phyloP scores from a whole-genome alignment of 352 stramenopile species.

The Phytophthora megakarya region DNA sequence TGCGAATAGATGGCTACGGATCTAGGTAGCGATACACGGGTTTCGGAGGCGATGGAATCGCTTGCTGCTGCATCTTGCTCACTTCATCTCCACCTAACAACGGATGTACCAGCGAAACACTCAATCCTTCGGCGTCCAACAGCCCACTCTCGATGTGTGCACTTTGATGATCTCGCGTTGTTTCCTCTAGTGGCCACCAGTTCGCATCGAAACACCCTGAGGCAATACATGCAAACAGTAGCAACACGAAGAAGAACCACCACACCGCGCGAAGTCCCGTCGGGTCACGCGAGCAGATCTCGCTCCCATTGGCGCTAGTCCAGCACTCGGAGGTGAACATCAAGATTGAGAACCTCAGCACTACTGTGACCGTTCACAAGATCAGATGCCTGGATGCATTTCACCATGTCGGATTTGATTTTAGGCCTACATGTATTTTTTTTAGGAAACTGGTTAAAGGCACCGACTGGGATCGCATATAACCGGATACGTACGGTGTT shows the following conservation, averaged over 20 bases:
- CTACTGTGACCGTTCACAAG: no score
- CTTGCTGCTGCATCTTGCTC: conserved; percentile 13
- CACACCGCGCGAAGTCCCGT: conserved; percentile 51
- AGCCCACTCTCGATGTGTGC: conserved; percentile 15
- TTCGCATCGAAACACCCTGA: conserved; percentile 43
- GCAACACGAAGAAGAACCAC: conserved; percentile 74
- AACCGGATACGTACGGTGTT: no score
- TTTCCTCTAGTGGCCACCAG: conserved; percentile 27
- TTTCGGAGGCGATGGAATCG: conserved; percentile 24
- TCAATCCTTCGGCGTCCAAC: conserved; percentile 9
- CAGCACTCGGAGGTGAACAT: conserved; percentile 63
- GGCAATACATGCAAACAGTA: conserved; percentile 44
- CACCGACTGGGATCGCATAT: no score
- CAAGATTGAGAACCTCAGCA: no score
- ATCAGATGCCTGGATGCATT: no score
- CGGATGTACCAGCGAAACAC: conserved; percentile 26
- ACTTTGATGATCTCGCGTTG: conserved; percentile 11
- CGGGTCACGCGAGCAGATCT: conserved; percentile 61
- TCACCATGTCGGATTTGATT: no score
- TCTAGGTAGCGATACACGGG: conserved; percentile 58
- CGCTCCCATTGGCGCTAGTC: conserved; percentile 52
- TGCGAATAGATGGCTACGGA: conserved; percentile 23
- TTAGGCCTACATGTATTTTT: no score
- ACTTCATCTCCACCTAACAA: conserved; percentile 19
- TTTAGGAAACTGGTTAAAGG: no score